Evolutionary conservation across 192 early-diverging fungal genomes (phyloP).

Genomic region (Gamsiella multidivaricata): DNA sequence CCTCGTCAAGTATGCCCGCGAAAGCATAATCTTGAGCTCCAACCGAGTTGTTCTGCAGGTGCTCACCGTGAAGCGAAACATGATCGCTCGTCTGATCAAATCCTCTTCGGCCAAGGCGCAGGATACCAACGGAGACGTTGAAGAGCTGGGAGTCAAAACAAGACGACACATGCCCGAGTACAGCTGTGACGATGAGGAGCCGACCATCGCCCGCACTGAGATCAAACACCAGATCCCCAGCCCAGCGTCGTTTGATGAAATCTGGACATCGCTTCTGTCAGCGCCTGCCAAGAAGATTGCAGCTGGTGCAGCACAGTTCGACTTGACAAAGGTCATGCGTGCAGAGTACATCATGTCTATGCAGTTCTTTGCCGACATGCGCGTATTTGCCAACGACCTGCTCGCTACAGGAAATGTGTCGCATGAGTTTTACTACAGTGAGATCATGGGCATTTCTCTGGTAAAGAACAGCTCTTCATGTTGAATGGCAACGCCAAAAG

Average conservation of each 20-base stretch:
- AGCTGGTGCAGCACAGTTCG: conserved; percentile 2
- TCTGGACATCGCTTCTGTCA: conserved; percentile 53
- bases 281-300: conserved; percentile 7
- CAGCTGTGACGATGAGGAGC: conserved; percentile 18
- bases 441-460: conserved; percentile 68
- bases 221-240: background rate
- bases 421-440: conserved; percentile 58
- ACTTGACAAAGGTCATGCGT: conserved; percentile 57
- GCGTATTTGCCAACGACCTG: conserved; percentile 55
- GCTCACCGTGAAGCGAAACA: conserved; percentile 62
- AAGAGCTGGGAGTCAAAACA: background rate
- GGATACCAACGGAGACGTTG: conserved; percentile 8
- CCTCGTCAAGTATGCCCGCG: conserved; percentile 58
- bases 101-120: background rate
- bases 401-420: conserved; percentile 56
- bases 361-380: conserved; percentile 65
- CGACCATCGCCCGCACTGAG: background rate
- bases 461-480: conserved; percentile 49
- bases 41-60: conserved; percentile 64
- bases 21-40: conserved; percentile 59
- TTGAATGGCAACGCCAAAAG: no score
- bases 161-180: conserved; percentile 14
- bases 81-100: conserved; percentile 59
- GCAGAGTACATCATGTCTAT: conserved; percentile 64
- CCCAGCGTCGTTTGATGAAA: conserved; percentile 31